Evolutionary conservation across 805 yeast genomes (phyloP).

Genomic region (Candida wancherniae): DNA sequence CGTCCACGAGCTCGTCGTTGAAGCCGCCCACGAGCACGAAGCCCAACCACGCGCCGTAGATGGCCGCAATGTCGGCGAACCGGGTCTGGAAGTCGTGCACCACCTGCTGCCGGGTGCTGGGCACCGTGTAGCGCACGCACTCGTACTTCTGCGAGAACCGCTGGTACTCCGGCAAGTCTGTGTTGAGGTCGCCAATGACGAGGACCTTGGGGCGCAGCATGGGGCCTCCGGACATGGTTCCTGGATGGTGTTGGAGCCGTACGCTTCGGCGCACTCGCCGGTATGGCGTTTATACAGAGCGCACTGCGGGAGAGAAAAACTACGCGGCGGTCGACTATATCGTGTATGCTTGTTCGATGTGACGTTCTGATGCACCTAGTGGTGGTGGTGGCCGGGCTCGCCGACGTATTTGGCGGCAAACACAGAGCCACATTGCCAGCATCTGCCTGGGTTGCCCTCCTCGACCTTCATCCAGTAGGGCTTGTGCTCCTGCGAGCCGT

Average conservation of each 20-base stretch:
- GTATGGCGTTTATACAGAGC: no score
- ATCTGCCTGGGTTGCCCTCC: slow-evolving; percentile 78
- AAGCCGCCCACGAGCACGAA: slow-evolving; percentile 50
- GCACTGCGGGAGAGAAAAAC: no score
- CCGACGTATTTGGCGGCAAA: slow-evolving; percentile 87
- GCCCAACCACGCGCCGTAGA: slow-evolving; percentile 60
- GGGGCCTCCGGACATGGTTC: no score
- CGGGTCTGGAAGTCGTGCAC: slow-evolving; percentile 35
- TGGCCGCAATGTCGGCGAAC: slow-evolving; percentile 44
- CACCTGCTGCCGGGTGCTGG: slow-evolving; percentile 38
- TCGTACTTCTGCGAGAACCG: slow-evolving; percentile 36
- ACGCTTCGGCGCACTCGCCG: no score
- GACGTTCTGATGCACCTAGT: no score
- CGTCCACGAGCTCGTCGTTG: slow-evolving; percentile 35
- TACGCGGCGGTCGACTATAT: no score
- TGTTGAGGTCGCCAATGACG: slow-evolving; percentile 48
- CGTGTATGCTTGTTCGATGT: no score
- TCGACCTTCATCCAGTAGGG: slow-evolving; percentile 91
- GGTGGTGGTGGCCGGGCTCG: slow-evolving; percentile 63
- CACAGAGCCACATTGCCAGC: slow-evolving; percentile 98
- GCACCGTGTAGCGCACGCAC: slow-evolving; percentile 34
- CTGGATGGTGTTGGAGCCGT: no score
- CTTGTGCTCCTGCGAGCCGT: slow-evolving; percentile 88
- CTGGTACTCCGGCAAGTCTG: slow-evolving; percentile 42
- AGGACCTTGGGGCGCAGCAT: slow-evolving; percentile 32